Percentiles rank a stretch among this genome's conserved stretches.
Evolutionary conservation across 2,329 filamentous ascomycete genomes (phyloP).

Genomic region (Leptographium radiaticola): DNA sequence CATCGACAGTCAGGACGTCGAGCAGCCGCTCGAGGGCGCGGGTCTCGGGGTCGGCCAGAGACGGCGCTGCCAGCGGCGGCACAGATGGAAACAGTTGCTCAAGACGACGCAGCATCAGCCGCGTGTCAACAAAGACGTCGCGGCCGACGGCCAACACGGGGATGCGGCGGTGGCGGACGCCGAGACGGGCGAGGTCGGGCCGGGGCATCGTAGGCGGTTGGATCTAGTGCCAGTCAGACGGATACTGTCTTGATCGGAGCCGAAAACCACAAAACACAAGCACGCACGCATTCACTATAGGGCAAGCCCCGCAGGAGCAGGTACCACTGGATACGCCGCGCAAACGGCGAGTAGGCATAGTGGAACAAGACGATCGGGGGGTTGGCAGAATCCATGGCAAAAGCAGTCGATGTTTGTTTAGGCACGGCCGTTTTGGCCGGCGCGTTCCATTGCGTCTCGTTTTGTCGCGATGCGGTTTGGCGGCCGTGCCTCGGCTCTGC

Average conservation of each 20-base stretch:
- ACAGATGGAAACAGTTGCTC: slow-evolving; percentile 30
- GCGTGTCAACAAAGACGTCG: slow-evolving; percentile 57
- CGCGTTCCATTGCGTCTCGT: too few species aligned
- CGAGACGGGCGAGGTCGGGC: slow-evolving; percentile 47
- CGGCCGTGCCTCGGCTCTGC: not conserved
- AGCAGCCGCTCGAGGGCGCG: slow-evolving; percentile 40
- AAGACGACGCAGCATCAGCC: slow-evolving; percentile 53
- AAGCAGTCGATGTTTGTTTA: too few species aligned
- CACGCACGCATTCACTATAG: slow-evolving; percentile 53
- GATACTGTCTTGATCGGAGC: not conserved
- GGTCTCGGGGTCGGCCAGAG: slow-evolving; percentile 22
- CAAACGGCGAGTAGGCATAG: slow-evolving; percentile 53
- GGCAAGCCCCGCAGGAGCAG: slow-evolving; percentile 50
- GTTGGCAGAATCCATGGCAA: not conserved
- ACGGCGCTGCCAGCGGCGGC: slow-evolving; percentile 19
- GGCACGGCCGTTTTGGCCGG: too few species aligned
- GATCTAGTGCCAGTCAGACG: slow-evolving; percentile 26
- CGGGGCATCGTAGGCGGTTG: slow-evolving; percentile 56
- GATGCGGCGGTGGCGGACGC: slow-evolving; percentile 55
- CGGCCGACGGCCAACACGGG: slow-evolving; percentile 53
- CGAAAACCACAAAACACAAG: not conserved
- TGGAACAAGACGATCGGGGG: slow-evolving; percentile 48
- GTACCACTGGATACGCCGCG: slow-evolving; percentile 53
- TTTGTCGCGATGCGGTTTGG: too few species aligned
- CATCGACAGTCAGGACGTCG: slow-evolving; percentile 41